Conservation (phyloP, 495 filamentous ascomycete genomes). For the Niebla homalea region DNA sequence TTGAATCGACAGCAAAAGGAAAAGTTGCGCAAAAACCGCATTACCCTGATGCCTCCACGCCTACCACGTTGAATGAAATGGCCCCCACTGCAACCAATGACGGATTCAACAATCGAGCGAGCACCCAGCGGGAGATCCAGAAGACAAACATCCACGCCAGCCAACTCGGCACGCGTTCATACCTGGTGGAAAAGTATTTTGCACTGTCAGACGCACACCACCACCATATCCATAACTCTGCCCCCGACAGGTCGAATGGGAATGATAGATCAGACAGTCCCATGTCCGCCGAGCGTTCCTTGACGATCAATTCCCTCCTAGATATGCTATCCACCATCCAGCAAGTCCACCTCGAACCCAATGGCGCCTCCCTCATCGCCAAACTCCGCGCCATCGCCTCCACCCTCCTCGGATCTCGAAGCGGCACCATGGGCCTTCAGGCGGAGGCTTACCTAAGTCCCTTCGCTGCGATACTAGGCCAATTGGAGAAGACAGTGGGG, state of each 20-base stretch:
- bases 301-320: slow-evolving; percentile 63
- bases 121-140: slow-evolving; percentile 69
- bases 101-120: slow-evolving; percentile 29
- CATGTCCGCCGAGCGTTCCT: slow-evolving; percentile 57
- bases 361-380: slow-evolving; percentile 54
- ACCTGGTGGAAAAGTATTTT: slow-evolving; percentile 72
- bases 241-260: slow-evolving; percentile 13
- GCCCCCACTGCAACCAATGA: background rate
- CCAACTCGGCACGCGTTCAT: slow-evolving; percentile 61
- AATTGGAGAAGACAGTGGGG: slow-evolving; percentile 42
- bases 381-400: slow-evolving; percentile 67
- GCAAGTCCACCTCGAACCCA: slow-evolving; percentile 72
- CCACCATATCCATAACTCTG: slow-evolving; percentile 10
- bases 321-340: slow-evolving; percentile 55
- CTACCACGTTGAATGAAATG: slow-evolving; percentile 15
- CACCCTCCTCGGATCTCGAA: slow-evolving; percentile 50
- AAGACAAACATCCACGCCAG: slow-evolving; percentile 70
- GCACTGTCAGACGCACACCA: slow-evolving; percentile 47
- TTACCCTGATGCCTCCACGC: background rate
- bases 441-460: slow-evolving; percentile 51
- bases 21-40: background rate
- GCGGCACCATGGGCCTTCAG: slow-evolving; percentile 39
- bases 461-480: slow-evolving; percentile 58
- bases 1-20: slow-evolving; percentile 23
- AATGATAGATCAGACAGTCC: slow-evolving; percentile 33